Evolutionary conservation across 495 filamentous ascomycete species (phyloP).

Genomic region (Talaromyces borbonicus): DNA sequence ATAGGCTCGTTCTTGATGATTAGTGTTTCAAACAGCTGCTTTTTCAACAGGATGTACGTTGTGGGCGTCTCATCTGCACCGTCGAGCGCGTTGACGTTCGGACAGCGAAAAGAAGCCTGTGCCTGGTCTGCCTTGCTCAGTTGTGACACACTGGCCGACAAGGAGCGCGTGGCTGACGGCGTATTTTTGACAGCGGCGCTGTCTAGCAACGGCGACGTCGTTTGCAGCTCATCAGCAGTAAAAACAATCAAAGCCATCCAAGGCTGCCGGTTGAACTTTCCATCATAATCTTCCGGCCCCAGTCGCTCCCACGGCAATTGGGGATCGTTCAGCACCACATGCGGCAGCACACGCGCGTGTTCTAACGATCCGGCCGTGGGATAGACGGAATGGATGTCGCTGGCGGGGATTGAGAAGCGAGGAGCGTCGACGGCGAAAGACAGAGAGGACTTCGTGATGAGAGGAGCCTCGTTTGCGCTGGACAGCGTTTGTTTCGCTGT

Average conservation of each 20-base stretch:
- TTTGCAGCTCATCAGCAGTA: conserved; percentile 7
- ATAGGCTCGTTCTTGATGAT: neutral
- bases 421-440: conserved; percentile 27
- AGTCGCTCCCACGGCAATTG: conserved; percentile 38
- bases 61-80: neutral
- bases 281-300: conserved; percentile 5
- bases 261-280: conserved; percentile 17
- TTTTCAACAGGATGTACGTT: neutral
- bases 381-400: conserved; percentile 26
- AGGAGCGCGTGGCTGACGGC: neutral
- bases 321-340: conserved; percentile 40
- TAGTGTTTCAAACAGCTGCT: neutral
- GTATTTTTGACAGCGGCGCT: neutral
- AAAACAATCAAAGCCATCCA: conserved; percentile 33
- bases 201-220: neutral
- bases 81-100: neutral
- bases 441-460: neutral
- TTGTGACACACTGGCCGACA: neutral
- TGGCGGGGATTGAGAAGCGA: conserved; percentile 18
- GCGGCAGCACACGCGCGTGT: conserved; percentile 26
- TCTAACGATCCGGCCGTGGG: conserved; percentile 32
- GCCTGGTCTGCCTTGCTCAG: neutral
- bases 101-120: neutral
- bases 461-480: neutral
- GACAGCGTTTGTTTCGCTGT: neutral